Evolutionary conservation across 352 stramenopile species (phyloP).

Genomic region (Phytophthora meadii): DNA sequence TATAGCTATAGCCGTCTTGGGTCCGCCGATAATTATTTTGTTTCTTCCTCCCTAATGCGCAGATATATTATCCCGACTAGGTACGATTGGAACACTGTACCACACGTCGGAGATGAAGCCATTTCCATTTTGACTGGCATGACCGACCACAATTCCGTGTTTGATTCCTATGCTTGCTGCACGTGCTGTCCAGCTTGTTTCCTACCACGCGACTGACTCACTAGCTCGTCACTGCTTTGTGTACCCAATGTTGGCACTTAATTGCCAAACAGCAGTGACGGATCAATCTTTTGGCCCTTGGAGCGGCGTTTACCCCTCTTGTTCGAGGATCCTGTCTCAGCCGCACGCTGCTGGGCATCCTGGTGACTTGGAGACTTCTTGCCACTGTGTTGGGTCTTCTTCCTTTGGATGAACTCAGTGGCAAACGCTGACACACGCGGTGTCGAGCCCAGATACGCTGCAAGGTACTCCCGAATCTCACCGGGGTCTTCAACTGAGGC

Average conservation of each 20-base stretch:
- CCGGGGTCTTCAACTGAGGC: conserved; percentile 94
- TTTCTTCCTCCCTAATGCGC: conserved; percentile 7
- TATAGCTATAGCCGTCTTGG: conserved; percentile 1
- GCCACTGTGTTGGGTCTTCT: conserved; percentile 65
- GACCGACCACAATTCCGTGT: background rate
- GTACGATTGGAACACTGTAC: conserved; percentile 12
- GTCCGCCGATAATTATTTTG: conserved; percentile 7
- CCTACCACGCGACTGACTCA: conserved; percentile 29
- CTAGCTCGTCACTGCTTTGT: conserved; percentile 31
- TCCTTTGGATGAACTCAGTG: conserved; percentile 96
- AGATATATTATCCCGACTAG: background rate
- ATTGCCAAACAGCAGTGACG: conserved; percentile 66
- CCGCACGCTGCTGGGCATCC: conserved; percentile 28
- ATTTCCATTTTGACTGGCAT: too few species aligned
- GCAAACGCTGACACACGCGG: conserved; percentile 97
- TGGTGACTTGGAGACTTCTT: conserved; percentile 50
- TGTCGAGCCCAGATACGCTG: conserved; percentile 95
- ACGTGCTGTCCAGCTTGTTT: conserved; percentile 13
- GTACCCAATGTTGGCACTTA: conserved; percentile 21
- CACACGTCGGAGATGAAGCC: conserved; percentile 6
- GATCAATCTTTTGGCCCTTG: conserved; percentile 79
- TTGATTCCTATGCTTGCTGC: conserved; percentile 23
- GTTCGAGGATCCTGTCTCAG: conserved; percentile 50
- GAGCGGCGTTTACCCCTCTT: conserved; percentile 65
- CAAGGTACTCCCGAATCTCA: conserved; percentile 97